Evolutionary conservation across 148 eudicot species (phyloP).

Genomic region (Selenicereus undatus): DNA sequence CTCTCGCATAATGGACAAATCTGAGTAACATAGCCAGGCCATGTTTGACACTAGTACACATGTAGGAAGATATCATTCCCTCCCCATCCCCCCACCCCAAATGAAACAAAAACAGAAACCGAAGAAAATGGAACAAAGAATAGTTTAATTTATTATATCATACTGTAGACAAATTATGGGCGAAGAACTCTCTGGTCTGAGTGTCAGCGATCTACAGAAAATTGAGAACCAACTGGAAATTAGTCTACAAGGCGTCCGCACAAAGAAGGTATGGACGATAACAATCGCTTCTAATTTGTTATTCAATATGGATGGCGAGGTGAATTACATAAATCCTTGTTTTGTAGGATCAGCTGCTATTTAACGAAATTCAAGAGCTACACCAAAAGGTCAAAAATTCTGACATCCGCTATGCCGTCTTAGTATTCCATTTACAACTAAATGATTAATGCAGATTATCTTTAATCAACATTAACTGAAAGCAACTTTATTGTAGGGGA

Average conservation of each 20-base stretch:
- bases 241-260: slow-evolving; percentile 38
- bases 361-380: slow-evolving; percentile 64
- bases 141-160: background rate
- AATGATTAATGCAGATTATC: slow-evolving; percentile 10
- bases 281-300: background rate
- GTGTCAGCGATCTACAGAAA: slow-evolving; percentile 38
- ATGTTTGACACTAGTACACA: too few relatives aligned
- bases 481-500: slow-evolving; percentile 42
- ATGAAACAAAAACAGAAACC: background rate
- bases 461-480: slow-evolving; percentile 3
- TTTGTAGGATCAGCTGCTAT: slow-evolving; percentile 62
- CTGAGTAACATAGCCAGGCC: too few relatives aligned
- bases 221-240: slow-evolving; percentile 45
- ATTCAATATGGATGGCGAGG: background rate
- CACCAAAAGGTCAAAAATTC: slow-evolving; percentile 46
- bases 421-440: background rate
- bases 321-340: slow-evolving; percentile 6
- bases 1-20: too few relatives aligned
- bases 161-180: slow-evolving; percentile 43
- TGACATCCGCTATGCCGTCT: background rate
- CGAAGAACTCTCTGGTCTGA: slow-evolving; percentile 51
- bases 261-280: slow-evolving; percentile 33
- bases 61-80: too few relatives aligned
- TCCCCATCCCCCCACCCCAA: background rate
- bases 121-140: background rate